Base-by-base conservation (phyloP, 495 filamentous ascomycete genomes). In the Aspergillus panamensis region DNA sequence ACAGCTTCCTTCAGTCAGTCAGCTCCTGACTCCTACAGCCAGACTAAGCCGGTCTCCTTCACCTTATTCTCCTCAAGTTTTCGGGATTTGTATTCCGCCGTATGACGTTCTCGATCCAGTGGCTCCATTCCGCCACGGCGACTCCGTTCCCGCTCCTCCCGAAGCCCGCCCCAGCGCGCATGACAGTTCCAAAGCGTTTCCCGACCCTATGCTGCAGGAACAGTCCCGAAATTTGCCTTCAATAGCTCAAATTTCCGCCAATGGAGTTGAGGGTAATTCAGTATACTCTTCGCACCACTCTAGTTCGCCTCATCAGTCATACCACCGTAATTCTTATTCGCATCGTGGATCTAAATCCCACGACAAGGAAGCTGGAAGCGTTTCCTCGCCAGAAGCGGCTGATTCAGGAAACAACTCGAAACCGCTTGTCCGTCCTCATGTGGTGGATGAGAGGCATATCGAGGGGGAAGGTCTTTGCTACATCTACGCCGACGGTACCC, bases 401-500 rank as follows among this genome's bases (percentile, higher is more conserved):
- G 55, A 53, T 1, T 45, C 53, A 17, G 40, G 43, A n/a, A 60
- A 29, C 17, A 59, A 63, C 55, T 45, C 63, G 9, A 64, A 47
- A 37, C 53, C 58, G 7, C 59, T 67, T 9, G 54, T 68, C 7
- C 68, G 69, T n/a, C 77, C 77, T 32, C 76, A 74, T 52, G 72
- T 82, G 21, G 67, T 81, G 4, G 76, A 78, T 55, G 80, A 82
- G 57, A 65, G 68, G 40, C 74, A 74, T 45, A 67, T 93, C 6
- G 85, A 87, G 0, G 90, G 89, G 12, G 88, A 96, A 68, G 91
- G 91, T 1, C 65, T 87, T 52, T 94, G 88, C 70, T 95, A 91
- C 66, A 83, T 95, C 54, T 96, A 94, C 68, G 90, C 94, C 56
- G 91, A 94, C 66, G 90, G 90, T 43, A 86, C 84, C 29, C 87